Percentiles rank a stretch among this genome's conserved stretches.
These are phyloP conservation scores for Collybia mongolica DNA, from an alignment of 768 basidiomycete genomes.

Conservation along the genomic window DNA sequence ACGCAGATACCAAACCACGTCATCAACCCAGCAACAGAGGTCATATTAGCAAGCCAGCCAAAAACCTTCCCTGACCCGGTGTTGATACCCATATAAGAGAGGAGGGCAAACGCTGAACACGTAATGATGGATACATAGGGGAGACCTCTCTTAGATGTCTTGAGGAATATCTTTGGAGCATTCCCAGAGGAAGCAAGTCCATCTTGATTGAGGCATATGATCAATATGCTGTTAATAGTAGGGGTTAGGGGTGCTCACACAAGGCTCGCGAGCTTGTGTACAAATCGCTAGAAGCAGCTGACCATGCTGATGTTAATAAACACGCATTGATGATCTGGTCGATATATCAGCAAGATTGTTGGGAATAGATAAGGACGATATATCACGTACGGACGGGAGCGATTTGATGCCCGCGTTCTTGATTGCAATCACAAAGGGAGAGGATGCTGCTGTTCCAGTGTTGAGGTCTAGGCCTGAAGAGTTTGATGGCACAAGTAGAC, in stretches of 20 bases:
- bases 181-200: constrained; percentile 79
- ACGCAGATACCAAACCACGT: constrained; percentile 80
- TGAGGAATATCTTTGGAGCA: constrained; percentile 78
- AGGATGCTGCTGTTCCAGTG: constrained; percentile 64
- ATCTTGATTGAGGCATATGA: constrained; percentile 37
- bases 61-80: constrained; percentile 73
- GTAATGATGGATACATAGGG: constrained; percentile 74
- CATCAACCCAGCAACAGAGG: constrained; percentile 64
- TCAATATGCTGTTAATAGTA: constrained; percentile 2
- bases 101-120: constrained; percentile 60
- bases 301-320: constrained; percentile 89
- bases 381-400: constrained; percentile 66
- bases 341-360: constrained; percentile 1
- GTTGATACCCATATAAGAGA: constrained; percentile 83
- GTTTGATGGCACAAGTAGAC: constrained; percentile 78
- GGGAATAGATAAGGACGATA: background rate
- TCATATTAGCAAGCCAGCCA: constrained; percentile 78
- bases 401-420: constrained; percentile 80
- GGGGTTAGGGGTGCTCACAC: constrained; percentile 45
- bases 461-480: constrained; percentile 50
- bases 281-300: constrained; percentile 85
- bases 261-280: constrained; percentile 88
- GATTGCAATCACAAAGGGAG: constrained; percentile 93
- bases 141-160: constrained; percentile 68
- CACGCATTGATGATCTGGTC: constrained; percentile 75